phyloP scores from a whole-genome alignment of 164 flowering plant species.

The Tinospora cordifolia region DNA sequence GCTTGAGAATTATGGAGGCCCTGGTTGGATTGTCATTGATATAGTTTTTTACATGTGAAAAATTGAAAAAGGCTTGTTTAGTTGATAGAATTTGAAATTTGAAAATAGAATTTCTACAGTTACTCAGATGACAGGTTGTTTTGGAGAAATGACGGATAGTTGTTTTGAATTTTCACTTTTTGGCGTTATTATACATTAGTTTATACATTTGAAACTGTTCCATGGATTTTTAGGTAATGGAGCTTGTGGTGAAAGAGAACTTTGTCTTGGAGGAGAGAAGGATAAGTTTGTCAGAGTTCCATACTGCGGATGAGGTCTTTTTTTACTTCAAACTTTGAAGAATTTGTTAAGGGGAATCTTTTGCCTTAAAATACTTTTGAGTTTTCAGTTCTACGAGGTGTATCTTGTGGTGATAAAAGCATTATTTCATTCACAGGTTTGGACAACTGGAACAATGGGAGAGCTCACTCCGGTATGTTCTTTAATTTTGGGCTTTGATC shows the following conservation, averaged over 20 bases:
- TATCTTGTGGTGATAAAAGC: neutral
- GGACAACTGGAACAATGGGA: conserved; percentile 99
- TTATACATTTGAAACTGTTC: conserved; percentile 6
- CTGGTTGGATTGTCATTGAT: no score
- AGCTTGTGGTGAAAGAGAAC: conserved; percentile 71
- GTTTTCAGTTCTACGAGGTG: neutral
- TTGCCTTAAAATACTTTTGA: neutral
- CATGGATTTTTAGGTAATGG: conserved; percentile 72
- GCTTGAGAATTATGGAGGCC: neutral
- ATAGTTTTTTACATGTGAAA: no score
- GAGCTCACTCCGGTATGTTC: conserved; percentile 85
- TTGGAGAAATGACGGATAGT: no score
- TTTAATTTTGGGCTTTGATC: neutral
- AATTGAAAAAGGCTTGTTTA: no score
- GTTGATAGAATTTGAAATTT: no score
- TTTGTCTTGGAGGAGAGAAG: conserved; percentile 70
- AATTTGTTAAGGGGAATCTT: neutral
- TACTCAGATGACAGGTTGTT: no score
- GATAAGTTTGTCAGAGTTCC: conserved; percentile 92
- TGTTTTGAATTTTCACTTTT: no score
- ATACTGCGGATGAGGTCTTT: conserved; percentile 91
- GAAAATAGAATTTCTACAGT: no score
- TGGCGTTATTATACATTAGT: conserved; percentile 1
- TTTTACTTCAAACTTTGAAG: conserved; percentile 3
- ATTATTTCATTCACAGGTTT: conserved; percentile 39